Percentiles rank a stretch among this genome's conserved stretches.
These are phyloP conservation scores for Cutaneotrichosporon cavernicola DNA, from an alignment of 1,284 basidiomycete species.

Conservation along the genomic window DNA sequence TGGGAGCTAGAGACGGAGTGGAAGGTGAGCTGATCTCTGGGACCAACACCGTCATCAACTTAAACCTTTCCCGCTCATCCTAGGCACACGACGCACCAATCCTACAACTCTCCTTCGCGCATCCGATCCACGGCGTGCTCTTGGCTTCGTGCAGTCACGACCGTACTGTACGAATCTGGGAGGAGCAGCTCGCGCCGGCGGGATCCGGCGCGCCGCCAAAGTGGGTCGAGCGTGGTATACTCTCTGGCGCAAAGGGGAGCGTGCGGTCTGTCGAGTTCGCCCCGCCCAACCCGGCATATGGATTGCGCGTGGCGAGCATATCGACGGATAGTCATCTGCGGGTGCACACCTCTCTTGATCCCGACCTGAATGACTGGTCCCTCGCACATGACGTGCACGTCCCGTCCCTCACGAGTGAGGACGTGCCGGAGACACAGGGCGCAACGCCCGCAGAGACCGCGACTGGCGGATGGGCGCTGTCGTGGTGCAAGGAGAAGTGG, in stretches of 20 bases:
- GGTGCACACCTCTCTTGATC: slow-evolving; percentile 86
- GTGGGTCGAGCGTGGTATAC: slow-evolving; percentile 72
- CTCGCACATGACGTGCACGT: slow-evolving; percentile 76
- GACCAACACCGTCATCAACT: not conserved
- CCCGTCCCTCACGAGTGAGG: slow-evolving; percentile 52
- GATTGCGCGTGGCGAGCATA: slow-evolving; percentile 80
- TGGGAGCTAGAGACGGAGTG: slow-evolving; percentile 81
- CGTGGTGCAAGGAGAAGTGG: slow-evolving; percentile 90
- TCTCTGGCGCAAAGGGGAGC: slow-evolving; percentile 79
- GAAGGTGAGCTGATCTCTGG: slow-evolving; percentile 62
- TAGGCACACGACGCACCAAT: slow-evolving; percentile 87
- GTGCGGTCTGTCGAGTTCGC: slow-evolving; percentile 81
- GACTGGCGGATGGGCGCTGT: slow-evolving; percentile 84
- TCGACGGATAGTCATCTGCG: slow-evolving; percentile 80
- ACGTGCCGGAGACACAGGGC: slow-evolving; percentile 19
- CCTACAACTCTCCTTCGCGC: slow-evolving; percentile 78
- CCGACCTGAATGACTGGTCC: slow-evolving; percentile 74
- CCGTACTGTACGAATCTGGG: slow-evolving; percentile 85
- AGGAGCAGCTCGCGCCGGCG: slow-evolving; percentile 58
- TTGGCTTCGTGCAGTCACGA: slow-evolving; percentile 83
- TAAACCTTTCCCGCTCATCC: slow-evolving; percentile 6
- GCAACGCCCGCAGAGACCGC: slow-evolving; percentile 55
- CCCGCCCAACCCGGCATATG: slow-evolving; percentile 68
- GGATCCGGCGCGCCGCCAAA: slow-evolving; percentile 13
- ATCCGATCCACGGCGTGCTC: slow-evolving; percentile 81